A percentile compares a stretch with the other conserved stretches of the same genome.
Evolutionary conservation across 108 stramenopile species (phyloP).

Genomic region (Cyclostephanos invisitatus): DNA sequence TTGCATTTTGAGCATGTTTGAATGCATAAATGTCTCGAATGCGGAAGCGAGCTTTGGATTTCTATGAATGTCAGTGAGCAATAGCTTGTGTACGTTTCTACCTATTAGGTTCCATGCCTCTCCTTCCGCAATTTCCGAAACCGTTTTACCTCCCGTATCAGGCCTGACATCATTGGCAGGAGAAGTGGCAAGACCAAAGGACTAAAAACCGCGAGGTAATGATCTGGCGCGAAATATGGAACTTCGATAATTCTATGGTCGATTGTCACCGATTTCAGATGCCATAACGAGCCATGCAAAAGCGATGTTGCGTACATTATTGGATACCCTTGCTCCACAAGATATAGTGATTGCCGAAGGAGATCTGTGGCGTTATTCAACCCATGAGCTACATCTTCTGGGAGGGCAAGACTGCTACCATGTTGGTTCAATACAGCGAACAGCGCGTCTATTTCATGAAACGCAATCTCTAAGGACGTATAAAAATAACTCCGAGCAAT

Average conservation of each 20-base stretch:
- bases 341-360: constrained; percentile 38
- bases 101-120: neutral
- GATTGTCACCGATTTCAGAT: constrained; percentile 23
- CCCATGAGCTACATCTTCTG: constrained; percentile 27
- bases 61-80: too few species aligned
- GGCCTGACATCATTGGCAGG: constrained; percentile 56
- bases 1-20: too few species aligned
- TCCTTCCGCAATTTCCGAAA: constrained; percentile 42
- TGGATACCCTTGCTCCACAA: constrained; percentile 36
- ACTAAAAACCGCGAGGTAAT: constrained; percentile 67
- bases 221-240: constrained; percentile 62
- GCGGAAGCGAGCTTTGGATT: too few species aligned
- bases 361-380: constrained; percentile 43
- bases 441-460: constrained; percentile 31
- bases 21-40: too few species aligned
- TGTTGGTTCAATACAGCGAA: constrained; percentile 32
- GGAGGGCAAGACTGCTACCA: constrained; percentile 25
- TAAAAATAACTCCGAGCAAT: constrained; percentile 36
- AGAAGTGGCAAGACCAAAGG: constrained; percentile 75
- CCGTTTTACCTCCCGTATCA: constrained; percentile 64
- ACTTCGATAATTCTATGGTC: constrained; percentile 44
- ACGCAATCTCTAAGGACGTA: constrained; percentile 13
- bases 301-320: constrained; percentile 31
- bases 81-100: too few species aligned
- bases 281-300: constrained; percentile 28